Evolutionary conservation across 2,329 filamentous ascomycete species (phyloP).

Genomic region (Colletotrichum agaves): DNA sequence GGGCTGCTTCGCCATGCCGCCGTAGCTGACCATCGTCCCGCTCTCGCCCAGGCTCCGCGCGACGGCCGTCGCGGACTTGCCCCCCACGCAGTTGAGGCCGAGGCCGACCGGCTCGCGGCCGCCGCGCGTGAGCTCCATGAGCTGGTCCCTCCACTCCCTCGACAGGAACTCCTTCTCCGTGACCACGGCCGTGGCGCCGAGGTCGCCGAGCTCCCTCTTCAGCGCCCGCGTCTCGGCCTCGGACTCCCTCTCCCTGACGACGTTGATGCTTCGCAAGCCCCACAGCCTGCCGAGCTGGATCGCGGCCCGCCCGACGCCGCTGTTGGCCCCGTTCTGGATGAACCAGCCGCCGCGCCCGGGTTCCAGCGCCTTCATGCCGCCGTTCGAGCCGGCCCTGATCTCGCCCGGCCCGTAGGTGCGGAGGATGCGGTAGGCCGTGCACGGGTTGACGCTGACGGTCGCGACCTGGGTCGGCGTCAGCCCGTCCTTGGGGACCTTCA

Average conservation of each 20-base stretch:
- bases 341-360: conserved; percentile 81
- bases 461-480: conserved; percentile 82
- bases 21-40: conserved; percentile 89
- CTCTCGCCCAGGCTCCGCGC: conserved; percentile 77
- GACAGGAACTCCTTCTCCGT: conserved; percentile 66
- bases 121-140: conserved; percentile 74
- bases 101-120: conserved; percentile 79
- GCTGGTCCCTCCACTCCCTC: conserved; percentile 69
- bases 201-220: conserved; percentile 60
- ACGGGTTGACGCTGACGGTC: conserved; percentile 92
- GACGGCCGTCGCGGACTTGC: conserved; percentile 82
- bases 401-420: conserved; percentile 74
- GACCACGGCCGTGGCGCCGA: conserved; percentile 68
- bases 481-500: conserved; percentile 77
- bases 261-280: conserved; percentile 91
- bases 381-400: conserved; percentile 53
- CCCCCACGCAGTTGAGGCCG: conserved; percentile 93
- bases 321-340: conserved; percentile 96
- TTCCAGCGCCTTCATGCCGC: conserved; percentile 55
- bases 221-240: conserved; percentile 71
- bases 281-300: conserved; percentile 88
- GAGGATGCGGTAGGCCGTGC: conserved; percentile 93
- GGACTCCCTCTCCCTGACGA: conserved; percentile 79
- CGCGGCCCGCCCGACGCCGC: conserved; percentile 88
- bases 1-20: conserved; percentile 92